Conservation (phyloP, 257 asterid species). For the Przewalskia tangutica region DNA sequence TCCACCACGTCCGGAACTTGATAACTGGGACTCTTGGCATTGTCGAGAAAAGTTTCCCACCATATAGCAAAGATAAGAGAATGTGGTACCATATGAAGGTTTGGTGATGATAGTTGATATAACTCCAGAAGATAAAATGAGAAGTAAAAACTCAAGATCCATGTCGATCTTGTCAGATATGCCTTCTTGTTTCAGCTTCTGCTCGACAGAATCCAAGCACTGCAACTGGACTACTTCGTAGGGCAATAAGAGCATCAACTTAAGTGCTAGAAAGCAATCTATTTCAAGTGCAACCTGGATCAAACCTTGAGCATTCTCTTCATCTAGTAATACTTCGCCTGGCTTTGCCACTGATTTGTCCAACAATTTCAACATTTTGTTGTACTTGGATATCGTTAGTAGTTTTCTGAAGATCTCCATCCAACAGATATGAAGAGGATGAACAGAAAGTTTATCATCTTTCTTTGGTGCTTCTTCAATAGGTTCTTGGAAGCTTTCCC, state of each 20-base stretch:
- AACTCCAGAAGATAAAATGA: slow-evolving; percentile 63
- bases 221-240: slow-evolving; percentile 39
- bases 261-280: slow-evolving; percentile 57
- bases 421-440: slow-evolving; percentile 87
- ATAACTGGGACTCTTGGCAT: slow-evolving; percentile 43
- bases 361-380: slow-evolving; percentile 40
- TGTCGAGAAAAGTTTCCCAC: slow-evolving; percentile 60
- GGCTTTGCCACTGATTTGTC: slow-evolving; percentile 35
- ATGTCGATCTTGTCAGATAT: slow-evolving; percentile 28
- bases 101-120: slow-evolving; percentile 34
- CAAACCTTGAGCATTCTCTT: slow-evolving; percentile 40
- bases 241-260: slow-evolving; percentile 50
- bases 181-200: slow-evolving; percentile 55
- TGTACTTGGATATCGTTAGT: slow-evolving; percentile 24
- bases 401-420: slow-evolving; percentile 39
- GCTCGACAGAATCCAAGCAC: slow-evolving; percentile 75
- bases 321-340: slow-evolving; percentile 39
- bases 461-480: slow-evolving; percentile 38
- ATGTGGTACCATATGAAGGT: slow-evolving; percentile 46
- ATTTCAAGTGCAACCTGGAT: slow-evolving; percentile 32
- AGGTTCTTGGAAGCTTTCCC: slow-evolving; percentile 91
- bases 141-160: slow-evolving; percentile 45
- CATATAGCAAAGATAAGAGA: slow-evolving; percentile 70
- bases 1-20: slow-evolving; percentile 7
- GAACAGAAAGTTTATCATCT: slow-evolving; percentile 20